Percentiles rank a stretch among this genome's conserved stretches.
These are phyloP conservation scores for Fusarium subtropicale DNA, from an alignment of 2,329 filamentous ascomycete species.

Conservation along the genomic window DNA sequence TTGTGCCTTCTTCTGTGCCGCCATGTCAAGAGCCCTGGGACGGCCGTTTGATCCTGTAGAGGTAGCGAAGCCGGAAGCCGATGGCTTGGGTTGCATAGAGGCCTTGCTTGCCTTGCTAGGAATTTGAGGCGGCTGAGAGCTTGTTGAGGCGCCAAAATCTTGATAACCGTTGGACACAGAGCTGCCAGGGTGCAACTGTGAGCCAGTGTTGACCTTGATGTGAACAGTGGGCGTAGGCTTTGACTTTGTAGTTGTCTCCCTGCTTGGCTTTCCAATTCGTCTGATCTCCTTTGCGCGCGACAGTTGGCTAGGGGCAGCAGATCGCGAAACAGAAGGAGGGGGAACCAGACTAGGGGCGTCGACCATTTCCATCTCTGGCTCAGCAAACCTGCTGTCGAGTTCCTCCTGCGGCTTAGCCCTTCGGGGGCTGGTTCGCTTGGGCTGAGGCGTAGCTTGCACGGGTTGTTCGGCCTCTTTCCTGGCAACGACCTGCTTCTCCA, in stretches of 20 bases:
- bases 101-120: conserved; percentile 76
- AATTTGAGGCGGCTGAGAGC: conserved; percentile 55
- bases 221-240: conserved; percentile 74
- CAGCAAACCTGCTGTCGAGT: conserved; percentile 41
- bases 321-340: conserved; percentile 69
- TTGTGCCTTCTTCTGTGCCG: conserved; percentile 84
- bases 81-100: conserved; percentile 69
- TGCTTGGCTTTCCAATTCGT: conserved; percentile 71
- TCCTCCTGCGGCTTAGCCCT: conserved; percentile 57
- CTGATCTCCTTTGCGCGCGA: conserved; percentile 66
- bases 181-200: conserved; percentile 69
- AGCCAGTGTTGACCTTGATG: conserved; percentile 76
- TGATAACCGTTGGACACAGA: conserved; percentile 68
- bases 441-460: conserved; percentile 49
- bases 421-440: conserved; percentile 64
- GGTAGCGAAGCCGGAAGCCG: conserved; percentile 69
- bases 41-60: conserved; percentile 68
- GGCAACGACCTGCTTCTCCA: conserved; percentile 65
- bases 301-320: conserved; percentile 60
- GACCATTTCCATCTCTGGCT: conserved; percentile 65
- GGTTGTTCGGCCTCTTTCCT: conserved; percentile 65
- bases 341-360: conserved; percentile 67
- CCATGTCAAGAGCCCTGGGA: conserved; percentile 78
- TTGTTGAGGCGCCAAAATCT: conserved; percentile 54
- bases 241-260: conserved; percentile 67